Evolutionary conservation across 2,329 filamentous ascomycete genomes (phyloP).

Genomic region (Aspergillus novofumigatus): DNA sequence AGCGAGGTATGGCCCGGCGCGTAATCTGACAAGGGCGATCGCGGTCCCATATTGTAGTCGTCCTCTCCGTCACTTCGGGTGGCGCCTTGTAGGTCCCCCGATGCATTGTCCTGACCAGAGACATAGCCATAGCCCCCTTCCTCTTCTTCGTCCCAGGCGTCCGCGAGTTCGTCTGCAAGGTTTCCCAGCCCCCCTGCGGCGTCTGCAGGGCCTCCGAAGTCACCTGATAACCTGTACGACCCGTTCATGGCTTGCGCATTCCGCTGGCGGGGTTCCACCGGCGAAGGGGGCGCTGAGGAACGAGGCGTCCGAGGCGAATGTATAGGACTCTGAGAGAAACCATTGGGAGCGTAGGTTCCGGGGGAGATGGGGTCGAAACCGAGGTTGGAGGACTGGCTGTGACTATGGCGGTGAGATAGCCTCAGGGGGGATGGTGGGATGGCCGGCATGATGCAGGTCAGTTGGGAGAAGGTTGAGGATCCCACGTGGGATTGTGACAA

Average conservation of each 20-base stretch:
- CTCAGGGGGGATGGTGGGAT: conserved; percentile 34
- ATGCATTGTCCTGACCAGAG: conserved; percentile 34
- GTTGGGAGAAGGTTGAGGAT: not conserved
- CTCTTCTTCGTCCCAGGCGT: conserved; percentile 51
- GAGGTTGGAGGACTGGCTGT: conserved; percentile 31
- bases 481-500: not conserved
- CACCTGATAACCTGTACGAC: conserved; percentile 35
- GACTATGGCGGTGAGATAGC: conserved; percentile 34
- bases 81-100: conserved; percentile 26
- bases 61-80: conserved; percentile 30
- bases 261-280: conserved; percentile 33
- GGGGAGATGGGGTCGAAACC: conserved; percentile 36
- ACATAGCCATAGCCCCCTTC: conserved; percentile 44
- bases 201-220: conserved; percentile 31
- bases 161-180: conserved; percentile 60
- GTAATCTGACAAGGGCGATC: conserved; percentile 20
- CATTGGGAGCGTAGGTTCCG: conserved; percentile 26
- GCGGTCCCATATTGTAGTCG: conserved; percentile 26
- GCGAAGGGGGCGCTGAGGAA: conserved; percentile 37
- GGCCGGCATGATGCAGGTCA: conserved; percentile 21
- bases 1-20: conserved; percentile 23
- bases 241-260: conserved; percentile 34
- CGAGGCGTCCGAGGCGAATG: conserved; percentile 33
- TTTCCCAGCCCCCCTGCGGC: conserved; percentile 53
- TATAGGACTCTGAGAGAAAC: conserved; percentile 28